A percentile compares a stretch with the other conserved stretches of the same genome.
These are phyloP conservation scores for Dictyostelium purpureum DNA, from an alignment of 78 protist species.

Conservation along the genomic window DNA sequence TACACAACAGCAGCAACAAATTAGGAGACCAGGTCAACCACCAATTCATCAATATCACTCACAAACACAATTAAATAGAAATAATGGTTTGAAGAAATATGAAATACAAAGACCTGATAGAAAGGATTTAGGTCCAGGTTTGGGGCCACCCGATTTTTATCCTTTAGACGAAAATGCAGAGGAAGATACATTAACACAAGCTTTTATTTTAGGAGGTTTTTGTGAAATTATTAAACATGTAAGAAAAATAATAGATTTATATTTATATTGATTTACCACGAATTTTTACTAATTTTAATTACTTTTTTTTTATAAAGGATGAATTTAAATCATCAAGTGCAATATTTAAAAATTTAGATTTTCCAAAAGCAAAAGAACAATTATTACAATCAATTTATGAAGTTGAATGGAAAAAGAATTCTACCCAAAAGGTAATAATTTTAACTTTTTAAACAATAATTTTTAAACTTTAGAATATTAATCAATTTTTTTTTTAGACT, in stretches of 20 bases:
- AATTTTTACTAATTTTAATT: neutral
- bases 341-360: conserved; percentile 24
- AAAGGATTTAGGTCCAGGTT: conserved; percentile 55
- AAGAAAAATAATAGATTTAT: neutral
- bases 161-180: conserved; percentile 35
- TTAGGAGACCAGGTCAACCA: neutral
- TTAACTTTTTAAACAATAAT: no score
- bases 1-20: neutral
- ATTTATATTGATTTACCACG: neutral
- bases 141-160: conserved; percentile 72
- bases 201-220: conserved; percentile 63
- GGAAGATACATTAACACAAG: conserved; percentile 53
- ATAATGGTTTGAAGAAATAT: conserved; percentile 22
- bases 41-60: neutral
- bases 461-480: neutral
- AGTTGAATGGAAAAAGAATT: conserved; percentile 68
- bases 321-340: conserved; percentile 37
- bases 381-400: conserved; percentile 56
- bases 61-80: neutral
- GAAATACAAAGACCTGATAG: conserved; percentile 50
- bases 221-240: conserved; percentile 27
- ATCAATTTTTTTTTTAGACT: neutral
- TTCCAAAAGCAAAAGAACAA: conserved; percentile 58
- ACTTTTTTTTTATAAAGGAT: neutral
- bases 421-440: neutral